These are phyloP conservation scores for Aschersonia sp. DNA, from an alignment of 2,329 filamentous ascomycete genomes.

Conservation along the genomic window DNA sequence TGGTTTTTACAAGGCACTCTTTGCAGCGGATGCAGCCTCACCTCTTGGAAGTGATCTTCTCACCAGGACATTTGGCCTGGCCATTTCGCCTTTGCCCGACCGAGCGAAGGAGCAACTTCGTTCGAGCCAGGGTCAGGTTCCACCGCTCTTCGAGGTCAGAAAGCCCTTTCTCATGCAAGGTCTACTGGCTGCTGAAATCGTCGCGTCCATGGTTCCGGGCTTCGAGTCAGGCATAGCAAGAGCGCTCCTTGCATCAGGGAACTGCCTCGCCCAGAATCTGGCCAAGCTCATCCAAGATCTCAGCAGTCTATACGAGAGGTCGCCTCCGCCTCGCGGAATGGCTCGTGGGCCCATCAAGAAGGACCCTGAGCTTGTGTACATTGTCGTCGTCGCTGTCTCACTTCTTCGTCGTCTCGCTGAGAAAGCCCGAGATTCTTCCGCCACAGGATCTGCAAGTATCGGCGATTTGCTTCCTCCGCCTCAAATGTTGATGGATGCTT, in stretches of 20 bases:
- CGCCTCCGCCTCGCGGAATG: constrained; percentile 11
- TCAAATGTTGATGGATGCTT: constrained; percentile 50
- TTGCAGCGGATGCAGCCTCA: constrained; percentile 53
- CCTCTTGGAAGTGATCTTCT: constrained; percentile 62
- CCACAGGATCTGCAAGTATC: constrained; percentile 36
- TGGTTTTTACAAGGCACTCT: constrained; percentile 68
- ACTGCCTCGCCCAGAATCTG: constrained; percentile 71
- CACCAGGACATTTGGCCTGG: constrained; percentile 74
- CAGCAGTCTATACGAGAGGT: constrained; percentile 42
- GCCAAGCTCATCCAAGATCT: constrained; percentile 62
- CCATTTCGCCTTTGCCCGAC: constrained; percentile 74
- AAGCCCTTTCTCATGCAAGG: constrained; percentile 89
- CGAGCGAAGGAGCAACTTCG: constrained; percentile 35
- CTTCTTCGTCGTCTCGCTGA: constrained; percentile 55
- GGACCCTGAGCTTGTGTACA: constrained; percentile 41
- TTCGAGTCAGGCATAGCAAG: constrained; percentile 60
- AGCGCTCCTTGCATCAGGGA: constrained; percentile 69
- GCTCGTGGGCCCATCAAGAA: constrained; percentile 20
- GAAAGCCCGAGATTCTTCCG: constrained; percentile 46
- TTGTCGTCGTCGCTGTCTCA: constrained; percentile 53
- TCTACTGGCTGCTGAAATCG: constrained; percentile 75
- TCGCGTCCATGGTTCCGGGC: constrained; percentile 58
- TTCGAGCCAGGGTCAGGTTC: constrained; percentile 32
- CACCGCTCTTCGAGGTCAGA: constrained; percentile 62
- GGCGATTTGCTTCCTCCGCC: constrained; percentile 49